These are phyloP conservation scores for Solanum stenotomum DNA, from an alignment of 257 asterid genomes.

Conservation along the genomic window DNA sequence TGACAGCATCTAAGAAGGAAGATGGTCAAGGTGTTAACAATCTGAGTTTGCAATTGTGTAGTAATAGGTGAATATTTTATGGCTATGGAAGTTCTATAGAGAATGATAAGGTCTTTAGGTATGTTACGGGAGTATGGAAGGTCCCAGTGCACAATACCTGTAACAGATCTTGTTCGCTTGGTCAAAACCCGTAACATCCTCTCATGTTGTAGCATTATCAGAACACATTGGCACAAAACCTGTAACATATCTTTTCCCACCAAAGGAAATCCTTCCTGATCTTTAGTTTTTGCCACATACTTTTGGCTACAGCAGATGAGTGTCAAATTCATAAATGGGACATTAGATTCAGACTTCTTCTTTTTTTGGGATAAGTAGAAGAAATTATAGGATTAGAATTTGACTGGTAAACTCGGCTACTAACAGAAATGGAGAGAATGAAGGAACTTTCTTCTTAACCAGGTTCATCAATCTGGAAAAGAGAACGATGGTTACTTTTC, in stretches of 20 bases:
- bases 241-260: not conserved
- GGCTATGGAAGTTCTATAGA: not conserved
- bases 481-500: not conserved
- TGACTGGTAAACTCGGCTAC: not conserved
- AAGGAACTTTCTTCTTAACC: not conserved
- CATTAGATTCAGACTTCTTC: not conserved
- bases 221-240: not conserved
- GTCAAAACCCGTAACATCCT: not conserved
- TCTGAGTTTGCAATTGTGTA: not conserved
- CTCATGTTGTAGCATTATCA: not conserved
- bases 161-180: not conserved
- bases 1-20: not conserved
- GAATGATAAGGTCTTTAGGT: not conserved
- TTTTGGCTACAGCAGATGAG: not conserved
- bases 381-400: not conserved
- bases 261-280: not conserved
- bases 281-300: not conserved
- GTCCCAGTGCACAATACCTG: not conserved
- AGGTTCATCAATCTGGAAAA: not conserved
- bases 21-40: not conserved
- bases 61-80: not conserved
- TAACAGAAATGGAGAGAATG: not conserved
- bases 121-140: not conserved
- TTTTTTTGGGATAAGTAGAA: not conserved
- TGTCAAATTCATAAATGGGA: not conserved